Base-by-base conservation (phyloP, 2,329 filamentous ascomycete species). In the Colletotrichum truncatum region DNA sequence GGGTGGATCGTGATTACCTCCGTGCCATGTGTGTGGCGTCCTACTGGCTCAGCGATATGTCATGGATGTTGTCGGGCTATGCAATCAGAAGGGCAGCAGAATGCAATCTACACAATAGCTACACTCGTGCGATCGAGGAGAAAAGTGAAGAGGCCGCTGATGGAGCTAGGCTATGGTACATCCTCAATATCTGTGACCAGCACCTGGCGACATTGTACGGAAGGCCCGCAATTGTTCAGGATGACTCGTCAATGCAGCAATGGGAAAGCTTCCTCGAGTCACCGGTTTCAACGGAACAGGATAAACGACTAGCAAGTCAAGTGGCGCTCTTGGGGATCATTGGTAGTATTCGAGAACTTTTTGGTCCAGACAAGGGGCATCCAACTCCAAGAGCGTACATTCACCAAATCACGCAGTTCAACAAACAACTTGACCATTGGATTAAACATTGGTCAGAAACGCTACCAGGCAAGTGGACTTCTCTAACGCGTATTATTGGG, bases 31-130 rank as follows among this genome's bases (percentile, higher is more conserved):
- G 85, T 41, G 83, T 89, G 4, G 87, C 85, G 0, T 84, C 87
- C 0, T 89, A 89, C 69, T 90, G 87, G 88, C 78, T 89, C 0
- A 86, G 85, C 4, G 87, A 90, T 64, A 77, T 89, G 18, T 88
- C 85, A 4, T 89, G 87, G 85, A 89, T 86, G 69, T 77, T 90
- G 0, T 87, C 85, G 0, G 87, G 87, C 0, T 79, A 83, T 58
- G 84, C 83, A 1, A 83, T 84, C 26, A 78, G 84, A 8, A 76
- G 83, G 14, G 84, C 84, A 0, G 81, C 80, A 4, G 83, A 85
- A 64, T 76, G 81, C 51, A 82, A 82, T 62, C 69, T 85, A 0
- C 77, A 79, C 43, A 79, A 75, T 60, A 81, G 79, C 60, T 82
- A 81, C 54, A 76, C 77, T 4, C 76, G 77, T 7, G 77, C 79